Conservation (phyloP, 2,329 filamentous ascomycete species). For the Tolypocladium ovalisporum region DNA sequence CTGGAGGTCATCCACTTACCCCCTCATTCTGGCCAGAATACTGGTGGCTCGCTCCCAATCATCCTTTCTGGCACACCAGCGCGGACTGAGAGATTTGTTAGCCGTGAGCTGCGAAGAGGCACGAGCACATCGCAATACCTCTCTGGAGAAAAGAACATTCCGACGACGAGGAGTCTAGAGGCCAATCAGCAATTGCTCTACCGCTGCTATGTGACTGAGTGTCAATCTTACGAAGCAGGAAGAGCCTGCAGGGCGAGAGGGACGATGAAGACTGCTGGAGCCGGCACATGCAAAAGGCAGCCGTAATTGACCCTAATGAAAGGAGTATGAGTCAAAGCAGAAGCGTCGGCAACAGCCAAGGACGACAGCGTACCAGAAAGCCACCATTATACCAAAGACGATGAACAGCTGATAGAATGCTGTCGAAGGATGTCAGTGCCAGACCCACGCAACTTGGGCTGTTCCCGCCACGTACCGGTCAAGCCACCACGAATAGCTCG, state of each 20-base stretch:
- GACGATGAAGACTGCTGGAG: conserved; percentile 44
- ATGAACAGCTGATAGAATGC: conserved; percentile 40
- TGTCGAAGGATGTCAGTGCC: conserved; percentile 5
- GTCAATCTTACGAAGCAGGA: conserved; percentile 38
- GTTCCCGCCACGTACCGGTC: conserved; percentile 22
- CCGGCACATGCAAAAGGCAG: conserved; percentile 30
- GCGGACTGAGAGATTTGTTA: conserved; percentile 33
- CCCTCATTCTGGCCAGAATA: conserved; percentile 41
- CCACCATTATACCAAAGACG: conserved; percentile 30
- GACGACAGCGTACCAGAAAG: conserved; percentile 23
- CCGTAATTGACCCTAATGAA: conserved; percentile 44
- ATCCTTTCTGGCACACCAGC: conserved; percentile 57
- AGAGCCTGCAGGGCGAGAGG: conserved; percentile 55
- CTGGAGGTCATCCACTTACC: conserved; percentile 8
- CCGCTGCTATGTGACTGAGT: not conserved
- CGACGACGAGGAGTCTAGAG: conserved; percentile 36
- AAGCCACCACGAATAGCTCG: conserved; percentile 39
- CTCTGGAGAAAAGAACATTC: conserved; percentile 50
- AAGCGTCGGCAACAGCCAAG: not conserved
- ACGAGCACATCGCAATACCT: conserved; percentile 12
- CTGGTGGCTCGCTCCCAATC: conserved; percentile 52
- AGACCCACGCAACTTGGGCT: not conserved
- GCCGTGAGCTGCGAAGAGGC: not conserved
- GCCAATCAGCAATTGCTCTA: not conserved
- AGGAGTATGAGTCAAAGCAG: conserved; percentile 6